Evolutionary conservation across 2,329 filamentous ascomycete genomes (phyloP), one percentile per base, ranked within the genome.

Genomic region (Fusarium torulosum): DNA sequence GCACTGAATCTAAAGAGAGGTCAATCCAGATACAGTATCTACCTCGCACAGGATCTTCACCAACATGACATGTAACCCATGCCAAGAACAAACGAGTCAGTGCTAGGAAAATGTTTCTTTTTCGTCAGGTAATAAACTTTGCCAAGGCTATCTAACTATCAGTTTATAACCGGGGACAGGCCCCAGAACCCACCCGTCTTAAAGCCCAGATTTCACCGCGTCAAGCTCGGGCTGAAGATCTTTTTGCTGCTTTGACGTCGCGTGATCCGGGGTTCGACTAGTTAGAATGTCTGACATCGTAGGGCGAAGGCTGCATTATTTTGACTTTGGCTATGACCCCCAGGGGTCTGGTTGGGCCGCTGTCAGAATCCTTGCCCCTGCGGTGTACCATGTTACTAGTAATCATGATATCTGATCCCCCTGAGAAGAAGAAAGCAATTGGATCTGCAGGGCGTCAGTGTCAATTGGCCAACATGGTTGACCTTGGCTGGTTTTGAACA

Each of bases 141-240:
- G 17, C 35, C 17, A 37, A 37, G 35, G 5, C 35, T 14, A 14
- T 10, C 35, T 19, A n/a, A 9, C 5, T 37, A 7, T n/a, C 17
- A n/a, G 35, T 37, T 19, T 7, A n/a, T 7, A n/a, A 10, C 9
- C 11, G 17, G 35, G n/a, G 9, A 37, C 35, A 7, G 17, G 17
- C 4, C 17, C 15, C 9, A 10, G 17, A 19, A n/a, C 15, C 8
- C 33, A 17, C 33, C 17, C n/a, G 35, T n/a, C 4, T 37, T 10
- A 19, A 33, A 33, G 14, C 29, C 29, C 13, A 7, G 29, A 15
- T 14, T 62, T 47, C 56, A 31, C 43, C 42, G 50, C 38, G 31
- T 49, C 41, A 63, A 53, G 59, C 59, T 27, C 33, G 21, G 31
- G 17, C 31, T 9, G 15, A 35, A 38, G 37, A 44, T 33, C 44